Percentiles rank a stretch among this genome's conserved stretches.
Evolutionary conservation across 768 basidiomycete genomes (phyloP).

Genomic region (Trametes coccinea): DNA sequence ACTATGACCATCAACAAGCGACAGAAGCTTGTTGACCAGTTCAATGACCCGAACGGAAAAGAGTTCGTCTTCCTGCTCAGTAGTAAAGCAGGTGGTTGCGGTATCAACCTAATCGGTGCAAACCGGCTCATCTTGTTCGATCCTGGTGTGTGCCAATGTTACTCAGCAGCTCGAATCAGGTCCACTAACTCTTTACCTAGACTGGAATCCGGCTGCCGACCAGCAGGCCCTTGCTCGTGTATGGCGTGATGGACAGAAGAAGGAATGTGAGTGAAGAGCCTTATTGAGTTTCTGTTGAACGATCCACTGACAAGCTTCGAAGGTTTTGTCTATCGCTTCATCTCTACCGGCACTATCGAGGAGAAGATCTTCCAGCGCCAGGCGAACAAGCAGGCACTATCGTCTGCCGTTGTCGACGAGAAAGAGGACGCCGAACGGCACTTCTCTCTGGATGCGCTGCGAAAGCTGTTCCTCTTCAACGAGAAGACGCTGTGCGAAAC

Average conservation of each 20-base stretch:
- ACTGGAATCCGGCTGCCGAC: slow-evolving; percentile 98
- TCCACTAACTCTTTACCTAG: slow-evolving; percentile 39
- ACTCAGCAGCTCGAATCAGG: neutral
- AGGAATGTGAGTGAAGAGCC: slow-evolving; percentile 73
- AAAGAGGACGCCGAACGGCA: slow-evolving; percentile 95
- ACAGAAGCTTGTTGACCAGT: slow-evolving; percentile 94
- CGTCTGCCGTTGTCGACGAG: slow-evolving; percentile 97
- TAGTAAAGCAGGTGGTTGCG: slow-evolving; percentile 94
- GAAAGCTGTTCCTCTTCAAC: slow-evolving; percentile 91
- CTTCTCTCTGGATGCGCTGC: slow-evolving; percentile 85
- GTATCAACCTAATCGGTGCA: slow-evolving; percentile 96
- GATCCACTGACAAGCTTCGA: neutral
- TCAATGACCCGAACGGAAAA: slow-evolving; percentile 90
- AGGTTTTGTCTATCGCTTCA: slow-evolving; percentile 99
- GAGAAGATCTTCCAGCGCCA: slow-evolving; percentile 99
- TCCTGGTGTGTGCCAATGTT: slow-evolving; percentile 58
- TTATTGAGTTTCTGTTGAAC: no score
- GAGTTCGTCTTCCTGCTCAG: slow-evolving; percentile 94
- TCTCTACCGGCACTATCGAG: slow-evolving; percentile 95
- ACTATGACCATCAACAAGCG: slow-evolving; percentile 89
- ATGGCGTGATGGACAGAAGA: slow-evolving; percentile 99
- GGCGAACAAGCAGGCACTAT: slow-evolving; percentile 93
- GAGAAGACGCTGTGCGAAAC: slow-evolving; percentile 87
- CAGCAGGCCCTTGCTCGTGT: slow-evolving; percentile 98
- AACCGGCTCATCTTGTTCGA: slow-evolving; percentile 96